Percentiles rank a stretch among this genome's conserved stretches.
These are phyloP conservation scores for Dissophora globulifera DNA, from an alignment of 192 early-diverging fungal genomes.

Conservation along the genomic window DNA sequence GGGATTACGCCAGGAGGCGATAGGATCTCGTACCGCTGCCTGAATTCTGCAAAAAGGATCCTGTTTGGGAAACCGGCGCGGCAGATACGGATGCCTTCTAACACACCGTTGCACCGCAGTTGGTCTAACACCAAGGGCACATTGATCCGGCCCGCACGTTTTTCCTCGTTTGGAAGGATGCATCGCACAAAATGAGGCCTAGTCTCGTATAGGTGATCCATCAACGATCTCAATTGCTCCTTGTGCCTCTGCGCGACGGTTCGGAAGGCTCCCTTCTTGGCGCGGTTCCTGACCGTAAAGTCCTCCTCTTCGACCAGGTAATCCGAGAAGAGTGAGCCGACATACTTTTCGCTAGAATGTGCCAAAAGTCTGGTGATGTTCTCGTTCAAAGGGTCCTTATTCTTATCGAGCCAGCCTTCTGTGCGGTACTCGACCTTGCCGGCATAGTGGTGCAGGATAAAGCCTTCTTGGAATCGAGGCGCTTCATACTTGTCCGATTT, in stretches of 20 bases:
- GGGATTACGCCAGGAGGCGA: slow-evolving; percentile 81
- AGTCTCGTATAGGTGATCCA: slow-evolving; percentile 91
- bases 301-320: slow-evolving; percentile 72
- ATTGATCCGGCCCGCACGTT: slow-evolving; percentile 84
- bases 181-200: slow-evolving; percentile 99
- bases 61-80: slow-evolving; percentile 96
- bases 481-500: slow-evolving; percentile 89
- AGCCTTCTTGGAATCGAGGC: slow-evolving; percentile 88
- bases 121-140: slow-evolving; percentile 92
- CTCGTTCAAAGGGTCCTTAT: slow-evolving; percentile 98
- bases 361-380: slow-evolving; percentile 90
- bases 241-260: slow-evolving; percentile 96
- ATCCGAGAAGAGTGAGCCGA: slow-evolving; percentile 86
- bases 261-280: slow-evolving; percentile 89
- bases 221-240: slow-evolving; percentile 88
- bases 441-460: slow-evolving; percentile 94
- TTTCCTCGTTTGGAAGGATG: slow-evolving; percentile 95
- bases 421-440: slow-evolving; percentile 94
- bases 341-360: slow-evolving; percentile 80
- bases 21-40: slow-evolving; percentile 93
- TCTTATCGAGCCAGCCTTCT: slow-evolving; percentile 95
- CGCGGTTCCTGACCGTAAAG: slow-evolving; percentile 50
- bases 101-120: slow-evolving; percentile 95
- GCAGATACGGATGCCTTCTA: slow-evolving; percentile 97
- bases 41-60: slow-evolving; percentile 91